These are phyloP conservation scores for Colletotrichum karsti DNA, from an alignment of 2,329 filamentous ascomycete genomes.

Conservation along the genomic window DNA sequence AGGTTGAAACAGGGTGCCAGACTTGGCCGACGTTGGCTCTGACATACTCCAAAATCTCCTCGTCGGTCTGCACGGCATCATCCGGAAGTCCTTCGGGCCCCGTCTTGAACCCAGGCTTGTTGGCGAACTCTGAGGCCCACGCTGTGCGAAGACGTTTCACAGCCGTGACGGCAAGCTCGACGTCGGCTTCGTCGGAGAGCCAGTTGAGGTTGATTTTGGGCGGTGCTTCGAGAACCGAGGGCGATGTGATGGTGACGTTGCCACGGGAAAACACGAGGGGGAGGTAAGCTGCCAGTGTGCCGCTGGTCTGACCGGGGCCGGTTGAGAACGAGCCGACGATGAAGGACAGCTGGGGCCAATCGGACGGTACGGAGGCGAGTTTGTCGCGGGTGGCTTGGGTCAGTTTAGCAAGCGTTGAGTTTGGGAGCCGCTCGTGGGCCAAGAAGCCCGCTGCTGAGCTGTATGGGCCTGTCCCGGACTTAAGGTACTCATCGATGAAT, in stretches of 20 bases:
- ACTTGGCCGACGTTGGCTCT: slow-evolving; percentile 54
- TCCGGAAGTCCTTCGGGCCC: slow-evolving; percentile 49
- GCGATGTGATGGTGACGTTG: slow-evolving; percentile 48
- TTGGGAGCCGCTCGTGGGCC: slow-evolving; percentile 16
- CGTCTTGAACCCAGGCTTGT: slow-evolving; percentile 37
- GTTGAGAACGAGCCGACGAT: slow-evolving; percentile 14
- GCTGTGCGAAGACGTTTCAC: slow-evolving; percentile 51
- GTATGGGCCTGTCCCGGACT: slow-evolving; percentile 6
- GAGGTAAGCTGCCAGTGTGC: slow-evolving; percentile 46
- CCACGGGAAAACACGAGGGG: slow-evolving; percentile 45
- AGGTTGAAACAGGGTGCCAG: slow-evolving; percentile 60
- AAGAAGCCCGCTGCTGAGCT: slow-evolving; percentile 25
- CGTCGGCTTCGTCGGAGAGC: slow-evolving; percentile 50
- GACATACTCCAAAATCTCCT: slow-evolving; percentile 47
- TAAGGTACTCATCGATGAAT: slow-evolving; percentile 14
- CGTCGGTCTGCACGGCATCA: slow-evolving; percentile 45
- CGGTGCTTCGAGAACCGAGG: slow-evolving; percentile 38
- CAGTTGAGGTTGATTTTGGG: slow-evolving; percentile 57
- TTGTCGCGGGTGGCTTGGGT: neutral
- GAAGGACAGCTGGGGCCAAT: slow-evolving; percentile 22
- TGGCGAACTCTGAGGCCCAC: slow-evolving; percentile 36
- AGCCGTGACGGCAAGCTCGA: slow-evolving; percentile 50
- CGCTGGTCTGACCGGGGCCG: neutral
- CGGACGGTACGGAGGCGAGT: neutral
- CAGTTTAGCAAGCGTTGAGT: slow-evolving; percentile 10